Conservation (phyloP, 345 rosid genomes). For the Tarenaya hassleriana region DNA sequence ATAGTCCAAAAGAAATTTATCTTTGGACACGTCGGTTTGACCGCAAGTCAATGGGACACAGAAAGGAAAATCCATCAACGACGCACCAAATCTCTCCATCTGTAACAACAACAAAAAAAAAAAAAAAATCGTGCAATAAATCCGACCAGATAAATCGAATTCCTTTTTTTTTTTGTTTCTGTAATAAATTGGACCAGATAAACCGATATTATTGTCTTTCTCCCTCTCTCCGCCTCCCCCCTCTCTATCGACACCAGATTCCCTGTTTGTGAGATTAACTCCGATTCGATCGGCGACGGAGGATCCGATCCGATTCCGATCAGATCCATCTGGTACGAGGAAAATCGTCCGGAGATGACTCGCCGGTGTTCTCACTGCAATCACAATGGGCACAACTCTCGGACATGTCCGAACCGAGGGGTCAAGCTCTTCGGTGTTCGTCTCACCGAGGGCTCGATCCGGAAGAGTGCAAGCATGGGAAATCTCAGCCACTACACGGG, state of each 20-base stretch:
- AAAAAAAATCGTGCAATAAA: conserved; percentile 4
- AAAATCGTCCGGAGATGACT: conserved; percentile 41
- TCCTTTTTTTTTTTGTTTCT: not conserved
- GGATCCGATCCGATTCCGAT: conserved; percentile 15
- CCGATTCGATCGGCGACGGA: conserved; percentile 29
- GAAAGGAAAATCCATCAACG: no score
- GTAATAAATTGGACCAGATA: conserved; percentile 32
- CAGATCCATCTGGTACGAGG: conserved; percentile 23
- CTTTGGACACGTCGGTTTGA: no score
- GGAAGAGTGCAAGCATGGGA: conserved; percentile 97
- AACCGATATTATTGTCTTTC: conserved; percentile 27
- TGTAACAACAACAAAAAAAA: not conserved
- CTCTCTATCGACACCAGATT: conserved; percentile 26
- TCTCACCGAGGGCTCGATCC: conserved; percentile 84
- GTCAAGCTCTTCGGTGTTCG: conserved; percentile 94
- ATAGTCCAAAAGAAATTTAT: no score
- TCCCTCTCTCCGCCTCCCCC: conserved; percentile 7
- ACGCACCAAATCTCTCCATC: no score
- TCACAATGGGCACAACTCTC: conserved; percentile 96
- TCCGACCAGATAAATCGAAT: conserved; percentile 10
- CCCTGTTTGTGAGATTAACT: conserved; percentile 30
- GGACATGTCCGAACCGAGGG: conserved; percentile 95
- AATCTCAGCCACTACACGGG: conserved; percentile 69
- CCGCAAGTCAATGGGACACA: no score
- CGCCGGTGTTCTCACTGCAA: conserved; percentile 99